phyloP scores from a whole-genome alignment of 768 basidiomycete species.

The Tricholoma furcatifolium region DNA sequence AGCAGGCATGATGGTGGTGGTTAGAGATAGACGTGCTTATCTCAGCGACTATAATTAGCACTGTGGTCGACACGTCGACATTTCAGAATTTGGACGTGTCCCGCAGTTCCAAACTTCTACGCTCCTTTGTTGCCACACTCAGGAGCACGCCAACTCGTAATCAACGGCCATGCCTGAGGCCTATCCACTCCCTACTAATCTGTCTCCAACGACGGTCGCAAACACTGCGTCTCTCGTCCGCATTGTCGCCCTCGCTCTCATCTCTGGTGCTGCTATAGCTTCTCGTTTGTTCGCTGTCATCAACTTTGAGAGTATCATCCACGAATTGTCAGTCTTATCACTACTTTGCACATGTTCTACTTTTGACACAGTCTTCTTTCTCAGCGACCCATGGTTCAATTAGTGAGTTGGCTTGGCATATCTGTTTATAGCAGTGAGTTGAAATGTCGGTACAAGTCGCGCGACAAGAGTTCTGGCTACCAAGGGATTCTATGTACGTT shows the following conservation, averaged over 20 bases:
- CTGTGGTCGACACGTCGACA: constrained; percentile 19
- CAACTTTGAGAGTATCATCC: constrained; percentile 98
- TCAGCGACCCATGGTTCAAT: constrained; percentile 98
- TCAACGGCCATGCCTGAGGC: constrained; percentile 66
- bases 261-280: constrained; percentile 92
- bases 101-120: constrained; percentile 1
- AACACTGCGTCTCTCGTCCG: constrained; percentile 91
- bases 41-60: constrained; percentile 18
- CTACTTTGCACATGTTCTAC: not conserved
- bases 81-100: not conserved
- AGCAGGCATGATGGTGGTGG: constrained; percentile 37
- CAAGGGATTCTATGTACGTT: constrained; percentile 91
- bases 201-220: constrained; percentile 70
- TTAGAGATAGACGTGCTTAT: not conserved
- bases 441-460: constrained; percentile 52
- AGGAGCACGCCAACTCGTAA: constrained; percentile 16
- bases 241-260: constrained; percentile 85
- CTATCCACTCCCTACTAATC: constrained; percentile 67
- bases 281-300: constrained; percentile 97
- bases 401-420: constrained; percentile 61
- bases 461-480: constrained; percentile 89
- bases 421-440: constrained; percentile 12
- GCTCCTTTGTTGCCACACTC: not conserved
- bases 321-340: constrained; percentile 82
- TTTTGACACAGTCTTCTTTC: constrained; percentile 12